A percentile compares a stretch with the other conserved stretches of the same genome.
phyloP scores from a whole-genome alignment of 2,329 filamentous ascomycete species.

The Diaporthe vexans region DNA sequence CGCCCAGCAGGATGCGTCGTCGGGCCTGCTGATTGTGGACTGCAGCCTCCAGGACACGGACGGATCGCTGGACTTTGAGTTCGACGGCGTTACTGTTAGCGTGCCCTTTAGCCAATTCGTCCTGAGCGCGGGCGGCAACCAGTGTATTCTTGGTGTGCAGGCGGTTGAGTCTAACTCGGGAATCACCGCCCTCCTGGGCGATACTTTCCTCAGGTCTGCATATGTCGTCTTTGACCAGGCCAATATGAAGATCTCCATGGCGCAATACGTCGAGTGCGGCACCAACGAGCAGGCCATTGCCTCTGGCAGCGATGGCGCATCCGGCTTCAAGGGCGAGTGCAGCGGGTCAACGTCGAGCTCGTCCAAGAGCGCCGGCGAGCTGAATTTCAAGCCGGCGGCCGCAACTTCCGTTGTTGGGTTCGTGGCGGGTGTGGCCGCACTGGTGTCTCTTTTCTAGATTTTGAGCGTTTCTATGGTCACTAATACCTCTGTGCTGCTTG shows the following conservation, averaged over 20 bases:
- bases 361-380: conserved; percentile 17
- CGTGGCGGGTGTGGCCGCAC: conserved; percentile 32
- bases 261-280: conserved; percentile 51
- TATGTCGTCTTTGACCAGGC: conserved; percentile 53
- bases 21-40: conserved; percentile 59
- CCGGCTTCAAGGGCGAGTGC: conserved; percentile 45
- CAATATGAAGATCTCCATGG: conserved; percentile 49
- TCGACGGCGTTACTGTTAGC: conserved; percentile 54
- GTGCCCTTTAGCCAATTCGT: conserved; percentile 57
- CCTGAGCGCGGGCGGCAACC: conserved; percentile 37
- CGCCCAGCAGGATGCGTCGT: conserved; percentile 56
- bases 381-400: conserved; percentile 14
- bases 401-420: conserved; percentile 31
- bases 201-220: conserved; percentile 50
- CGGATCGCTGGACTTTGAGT: conserved; percentile 56
- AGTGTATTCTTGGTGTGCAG: conserved; percentile 45
- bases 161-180: conserved; percentile 44
- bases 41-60: conserved; percentile 50
- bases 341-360: neutral
- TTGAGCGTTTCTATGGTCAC: neutral
- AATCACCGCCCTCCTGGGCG: conserved; percentile 48
- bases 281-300: conserved; percentile 48
- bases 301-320: conserved; percentile 34
- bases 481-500: neutral
- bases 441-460: conserved; percentile 35